Evolutionary conservation across 2,329 filamentous ascomycete species (phyloP).

Genomic region (Xenosphaeropsis pyriputrescens): DNA sequence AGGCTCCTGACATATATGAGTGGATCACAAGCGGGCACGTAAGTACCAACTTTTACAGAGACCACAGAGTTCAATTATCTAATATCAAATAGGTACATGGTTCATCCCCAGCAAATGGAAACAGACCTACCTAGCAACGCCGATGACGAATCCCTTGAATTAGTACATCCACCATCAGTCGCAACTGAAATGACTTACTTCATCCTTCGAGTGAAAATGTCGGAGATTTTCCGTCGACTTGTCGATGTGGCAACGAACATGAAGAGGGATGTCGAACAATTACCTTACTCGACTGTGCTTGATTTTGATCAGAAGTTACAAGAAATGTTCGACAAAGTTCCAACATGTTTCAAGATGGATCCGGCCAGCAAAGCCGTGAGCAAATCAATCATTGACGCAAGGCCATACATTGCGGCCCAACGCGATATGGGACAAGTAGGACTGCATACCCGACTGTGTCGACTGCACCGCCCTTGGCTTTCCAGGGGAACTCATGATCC

Average conservation of each 20-base stretch:
- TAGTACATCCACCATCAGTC: conserved; percentile 3
- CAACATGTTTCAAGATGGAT: conserved; percentile 17
- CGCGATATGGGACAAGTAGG: conserved; percentile 20
- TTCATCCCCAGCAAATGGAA: conserved; percentile 22
- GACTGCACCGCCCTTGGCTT: conserved; percentile 22
- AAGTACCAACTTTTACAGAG: conserved; percentile 3
- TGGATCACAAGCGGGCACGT: conserved; percentile 20
- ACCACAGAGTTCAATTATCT: too few species aligned
- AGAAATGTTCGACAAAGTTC: conserved; percentile 15
- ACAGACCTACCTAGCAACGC: conserved; percentile 21
- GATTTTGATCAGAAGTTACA: conserved; percentile 20
- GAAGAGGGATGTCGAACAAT: conserved; percentile 7
- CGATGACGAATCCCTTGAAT: conserved; percentile 18
- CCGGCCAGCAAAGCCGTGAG: conserved; percentile 3
- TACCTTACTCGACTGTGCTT: conserved; percentile 17
- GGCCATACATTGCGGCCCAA: conserved; percentile 14
- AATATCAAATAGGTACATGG: conserved; percentile 4
- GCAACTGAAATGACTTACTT: conserved; percentile 23
- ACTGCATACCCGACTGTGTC: conserved; percentile 19
- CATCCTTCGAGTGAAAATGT: conserved; percentile 19
- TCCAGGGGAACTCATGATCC: conserved; percentile 14
- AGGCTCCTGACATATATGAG: conserved; percentile 19
- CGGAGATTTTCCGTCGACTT: conserved; percentile 20
- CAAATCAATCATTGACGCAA: conserved; percentile 1
- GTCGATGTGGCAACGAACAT: conserved; percentile 18